A percentile compares a stretch with the other conserved stretches of the same genome.
These are phyloP conservation scores for Crithidia thermophila DNA, from an alignment of 208 protist genomes.

Conservation along the genomic window DNA sequence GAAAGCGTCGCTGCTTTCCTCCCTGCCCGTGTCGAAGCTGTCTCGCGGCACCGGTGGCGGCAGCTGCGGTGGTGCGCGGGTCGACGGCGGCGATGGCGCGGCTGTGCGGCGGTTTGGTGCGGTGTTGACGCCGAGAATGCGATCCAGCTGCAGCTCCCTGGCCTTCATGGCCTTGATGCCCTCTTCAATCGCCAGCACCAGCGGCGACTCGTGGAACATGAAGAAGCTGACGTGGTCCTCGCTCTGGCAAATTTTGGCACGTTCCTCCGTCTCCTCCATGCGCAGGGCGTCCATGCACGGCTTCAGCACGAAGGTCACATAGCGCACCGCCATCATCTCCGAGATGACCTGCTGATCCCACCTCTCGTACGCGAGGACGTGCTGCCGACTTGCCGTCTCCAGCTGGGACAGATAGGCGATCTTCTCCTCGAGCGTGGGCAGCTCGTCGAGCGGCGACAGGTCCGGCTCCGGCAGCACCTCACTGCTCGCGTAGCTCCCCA, in stretches of 20 bases:
- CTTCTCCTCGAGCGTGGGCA: conserved; percentile 23
- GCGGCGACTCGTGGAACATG: conserved; percentile 49
- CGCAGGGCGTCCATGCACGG: conserved; percentile 69
- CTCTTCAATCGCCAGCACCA: conserved; percentile 30
- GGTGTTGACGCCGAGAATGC: conserved; percentile 10
- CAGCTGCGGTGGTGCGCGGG: neutral
- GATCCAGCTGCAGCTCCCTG: conserved; percentile 47
- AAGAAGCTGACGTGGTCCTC: conserved; percentile 65
- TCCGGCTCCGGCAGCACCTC: conserved; percentile 1
- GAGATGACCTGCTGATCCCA: conserved; percentile 63
- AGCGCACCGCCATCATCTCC: conserved; percentile 82
- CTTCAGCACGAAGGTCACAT: conserved; percentile 77
- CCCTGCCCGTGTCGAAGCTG: too few species aligned
- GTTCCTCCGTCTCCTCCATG: conserved; percentile 40
- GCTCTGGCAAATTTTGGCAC: conserved; percentile 36
- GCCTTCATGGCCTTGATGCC: conserved; percentile 43
- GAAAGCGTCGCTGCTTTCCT: neutral
- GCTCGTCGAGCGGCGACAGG: conserved; percentile 25
- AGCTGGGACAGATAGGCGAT: conserved; percentile 34
- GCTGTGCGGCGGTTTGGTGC: neutral
- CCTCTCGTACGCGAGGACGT: conserved; percentile 50
- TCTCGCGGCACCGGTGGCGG: neutral
- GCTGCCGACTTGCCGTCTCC: conserved; percentile 52
- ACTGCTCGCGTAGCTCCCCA: neutral
- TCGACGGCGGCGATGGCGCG: neutral